Conservation (phyloP, 2,329 filamentous ascomycete species). For the Claviceps arundinis region DNA sequence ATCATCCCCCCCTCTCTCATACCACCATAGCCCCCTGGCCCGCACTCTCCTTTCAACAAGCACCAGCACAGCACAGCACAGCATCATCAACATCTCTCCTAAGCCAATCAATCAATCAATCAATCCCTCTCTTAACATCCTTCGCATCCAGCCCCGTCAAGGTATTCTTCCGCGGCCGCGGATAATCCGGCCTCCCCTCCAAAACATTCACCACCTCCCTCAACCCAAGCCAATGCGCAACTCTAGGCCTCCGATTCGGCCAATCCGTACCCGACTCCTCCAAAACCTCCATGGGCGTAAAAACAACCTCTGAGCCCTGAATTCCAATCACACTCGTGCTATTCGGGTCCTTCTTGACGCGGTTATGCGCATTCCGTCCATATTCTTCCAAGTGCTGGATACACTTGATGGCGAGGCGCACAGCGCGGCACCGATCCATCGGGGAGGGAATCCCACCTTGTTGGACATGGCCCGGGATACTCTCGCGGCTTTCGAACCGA, state of each 20-base stretch:
- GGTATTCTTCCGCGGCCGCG: conserved; percentile 30
- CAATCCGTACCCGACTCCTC: conserved; percentile 86
- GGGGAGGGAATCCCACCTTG: conserved; percentile 85
- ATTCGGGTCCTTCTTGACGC: conserved; percentile 60
- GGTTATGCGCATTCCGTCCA: conserved; percentile 48
- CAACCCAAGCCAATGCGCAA: conserved; percentile 74
- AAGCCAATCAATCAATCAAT: not conserved
- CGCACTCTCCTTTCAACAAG: not conserved
- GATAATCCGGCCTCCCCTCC: conserved; percentile 52
- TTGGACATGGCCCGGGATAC: conserved; percentile 87
- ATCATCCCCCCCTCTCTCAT: not conserved
- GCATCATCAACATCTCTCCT: no score
- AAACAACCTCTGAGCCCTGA: conserved; percentile 78
- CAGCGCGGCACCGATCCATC: conserved; percentile 90
- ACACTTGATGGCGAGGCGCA: conserved; percentile 85
- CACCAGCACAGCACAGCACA: no score
- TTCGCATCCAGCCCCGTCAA: conserved; percentile 43
- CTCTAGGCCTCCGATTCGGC: conserved; percentile 71
- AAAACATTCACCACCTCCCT: conserved; percentile 75
- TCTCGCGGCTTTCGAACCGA: conserved; percentile 83
- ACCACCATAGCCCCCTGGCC: not conserved
- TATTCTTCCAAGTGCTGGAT: conserved; percentile 81
- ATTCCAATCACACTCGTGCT: conserved; percentile 82
- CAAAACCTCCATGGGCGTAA: conserved; percentile 65
- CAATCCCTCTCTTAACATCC: conserved; percentile 44